Evolutionary conservation across 169 alveolate genomes (phyloP).

Genomic region (Babesia gibsoni): DNA sequence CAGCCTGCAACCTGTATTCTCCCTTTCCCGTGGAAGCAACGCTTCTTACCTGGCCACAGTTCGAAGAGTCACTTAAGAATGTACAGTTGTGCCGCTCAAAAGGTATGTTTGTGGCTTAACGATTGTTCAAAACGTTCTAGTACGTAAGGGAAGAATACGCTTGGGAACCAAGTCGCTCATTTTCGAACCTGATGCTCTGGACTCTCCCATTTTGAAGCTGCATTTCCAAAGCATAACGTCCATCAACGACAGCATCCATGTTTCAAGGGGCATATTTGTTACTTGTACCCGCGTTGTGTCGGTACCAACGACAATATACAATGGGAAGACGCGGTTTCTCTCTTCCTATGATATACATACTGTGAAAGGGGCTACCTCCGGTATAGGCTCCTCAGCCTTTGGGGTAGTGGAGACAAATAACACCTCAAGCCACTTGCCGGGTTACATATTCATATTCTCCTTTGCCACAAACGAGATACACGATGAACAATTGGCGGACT

Average conservation of each 20-base stretch:
- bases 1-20: constrained; percentile 44
- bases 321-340: constrained; percentile 69
- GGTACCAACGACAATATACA: constrained; percentile 67
- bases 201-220: constrained; percentile 68
- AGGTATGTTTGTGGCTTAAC: constrained; percentile 10
- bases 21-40: constrained; percentile 52
- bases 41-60: constrained; percentile 32
- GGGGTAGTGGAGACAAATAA: neutral
- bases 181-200: constrained; percentile 77
- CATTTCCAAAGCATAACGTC: constrained; percentile 54
- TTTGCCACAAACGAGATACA: constrained; percentile 44
- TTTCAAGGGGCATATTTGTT: constrained; percentile 53
- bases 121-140: neutral
- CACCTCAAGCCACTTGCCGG: constrained; percentile 28
- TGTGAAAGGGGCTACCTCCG: constrained; percentile 19
- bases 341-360: constrained; percentile 60
- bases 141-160: constrained; percentile 74
- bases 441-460: constrained; percentile 44
- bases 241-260: constrained; percentile 41
- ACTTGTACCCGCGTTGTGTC: constrained; percentile 64
- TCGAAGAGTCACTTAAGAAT: constrained; percentile 33
- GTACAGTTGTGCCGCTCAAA: constrained; percentile 17
- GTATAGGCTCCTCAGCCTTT: neutral
- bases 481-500: constrained; percentile 35
- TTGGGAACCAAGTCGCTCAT: constrained; percentile 79